Base-by-base conservation (phyloP, 1,284 basidiomycete species). In the Ceratobasidium sp. region DNA sequence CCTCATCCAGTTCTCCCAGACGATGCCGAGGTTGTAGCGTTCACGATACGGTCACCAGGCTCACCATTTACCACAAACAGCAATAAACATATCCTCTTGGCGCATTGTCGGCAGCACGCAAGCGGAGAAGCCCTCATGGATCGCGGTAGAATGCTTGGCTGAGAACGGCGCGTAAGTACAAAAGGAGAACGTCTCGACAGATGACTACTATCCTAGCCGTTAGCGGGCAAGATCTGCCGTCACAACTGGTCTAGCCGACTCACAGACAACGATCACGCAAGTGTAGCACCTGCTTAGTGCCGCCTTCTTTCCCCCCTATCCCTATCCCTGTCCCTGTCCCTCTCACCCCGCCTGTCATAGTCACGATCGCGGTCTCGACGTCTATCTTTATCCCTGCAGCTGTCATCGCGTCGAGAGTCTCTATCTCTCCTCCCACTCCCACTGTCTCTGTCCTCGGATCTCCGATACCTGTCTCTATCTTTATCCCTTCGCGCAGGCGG, bases 291-390 rank as follows among this genome's bases (percentile, higher is more conserved):
- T 42, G 79, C 79, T 47, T 79, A 68, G 31, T 80, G 78, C 31
- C 79, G 60, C n/a, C 42, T 53, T 67, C 75, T 77, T 35, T 76
- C 74, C 47, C 77, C 68, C 74, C 74, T 76, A 28, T 74, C 74
- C 54, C 77, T 67, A 65, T 69, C 78, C 56, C 76, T 69, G 33
- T 78, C 77, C n/a, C 66, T 51, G 7, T 64, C 53, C 60, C 73
- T 64, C 15, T 76, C 74, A 11, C 75, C 45, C 20, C 51, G 45
- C 67, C 77, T 75, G 13, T 76, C 64, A 33, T 65, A 56, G 51
- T 76, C 79, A 66, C 68, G 75, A 37, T 77, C 78, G 17, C 79
- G 60, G 15, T 74, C 65, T 60, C 76, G 69, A 47, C 61, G 64
- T 51, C 74, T 60, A 60, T 76, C 74, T 33, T 76, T 69, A 31